These are phyloP conservation scores for Globisporangium emineosum DNA, from an alignment of 352 stramenopile species.

Conservation along the genomic window DNA sequence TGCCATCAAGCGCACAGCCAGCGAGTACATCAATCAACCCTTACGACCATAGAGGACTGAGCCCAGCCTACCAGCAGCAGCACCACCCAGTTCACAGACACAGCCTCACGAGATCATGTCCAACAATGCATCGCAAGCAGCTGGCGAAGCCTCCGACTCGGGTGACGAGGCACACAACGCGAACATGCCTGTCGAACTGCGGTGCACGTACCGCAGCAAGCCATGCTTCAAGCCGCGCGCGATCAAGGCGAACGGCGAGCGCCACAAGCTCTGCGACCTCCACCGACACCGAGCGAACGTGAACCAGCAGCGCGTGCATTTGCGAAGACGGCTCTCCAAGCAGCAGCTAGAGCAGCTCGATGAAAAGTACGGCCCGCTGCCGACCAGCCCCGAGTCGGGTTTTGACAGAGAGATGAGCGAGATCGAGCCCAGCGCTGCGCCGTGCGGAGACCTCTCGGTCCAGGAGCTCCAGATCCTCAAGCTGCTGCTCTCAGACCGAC, in stretches of 20 bases:
- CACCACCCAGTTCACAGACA: not conserved
- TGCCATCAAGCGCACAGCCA: not conserved
- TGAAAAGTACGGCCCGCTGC: conserved; percentile 15
- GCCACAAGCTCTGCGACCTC: conserved; percentile 29
- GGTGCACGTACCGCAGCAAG: conserved; percentile 43
- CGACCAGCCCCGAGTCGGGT: not conserved
- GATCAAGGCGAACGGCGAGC: conserved; percentile 30
- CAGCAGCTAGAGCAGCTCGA: conserved; percentile 17
- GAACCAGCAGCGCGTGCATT: conserved; percentile 22
- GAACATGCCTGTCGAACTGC: conserved; percentile 4
- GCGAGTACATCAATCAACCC: not conserved
- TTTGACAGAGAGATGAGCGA: not conserved
- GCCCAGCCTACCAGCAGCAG: not conserved
- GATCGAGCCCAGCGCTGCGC: conserved; percentile 16
- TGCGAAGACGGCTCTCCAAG: conserved; percentile 16
- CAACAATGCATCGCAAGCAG: not conserved
- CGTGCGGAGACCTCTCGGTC: conserved; percentile 12
- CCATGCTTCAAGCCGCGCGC: conserved; percentile 39
- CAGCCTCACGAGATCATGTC: not conserved
- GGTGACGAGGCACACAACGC: not conserved
- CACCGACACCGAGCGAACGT: conserved; percentile 25
- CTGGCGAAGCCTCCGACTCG: not conserved
- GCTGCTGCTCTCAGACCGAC: conserved; percentile 14
- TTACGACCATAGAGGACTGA: conserved; percentile 1
- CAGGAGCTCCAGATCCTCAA: conserved; percentile 15